Percentiles rank a stretch among this genome's conserved stretches.
These are phyloP conservation scores for Hyparrhenia diplandra DNA, from an alignment of 176 grass and related monocot genomes.

Conservation along the genomic window DNA sequence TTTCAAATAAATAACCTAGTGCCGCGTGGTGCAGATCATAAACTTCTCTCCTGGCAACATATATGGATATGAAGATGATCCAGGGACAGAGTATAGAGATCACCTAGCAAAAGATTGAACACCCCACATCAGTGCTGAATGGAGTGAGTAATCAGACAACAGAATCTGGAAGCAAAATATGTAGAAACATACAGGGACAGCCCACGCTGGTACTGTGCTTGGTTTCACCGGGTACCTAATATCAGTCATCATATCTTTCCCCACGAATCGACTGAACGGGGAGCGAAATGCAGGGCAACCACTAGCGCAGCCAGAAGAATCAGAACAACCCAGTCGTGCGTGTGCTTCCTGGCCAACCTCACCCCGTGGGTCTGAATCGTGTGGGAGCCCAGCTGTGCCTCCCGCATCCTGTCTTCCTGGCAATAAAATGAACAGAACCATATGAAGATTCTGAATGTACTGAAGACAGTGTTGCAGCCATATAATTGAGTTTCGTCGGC, in stretches of 20 bases:
- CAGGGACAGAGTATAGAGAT: slow-evolving; percentile 54
- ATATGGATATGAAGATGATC: slow-evolving; percentile 46
- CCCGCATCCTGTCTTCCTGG: slow-evolving; percentile 39
- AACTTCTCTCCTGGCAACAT: slow-evolving; percentile 53
- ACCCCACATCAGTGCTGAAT: not conserved
- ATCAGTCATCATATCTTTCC: slow-evolving; percentile 63
- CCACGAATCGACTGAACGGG: slow-evolving; percentile 68
- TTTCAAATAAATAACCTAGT: slow-evolving; percentile 49
- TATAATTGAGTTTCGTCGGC: not conserved
- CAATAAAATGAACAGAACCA: not conserved
- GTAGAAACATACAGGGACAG: slow-evolving; percentile 60
- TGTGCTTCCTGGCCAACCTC: slow-evolving; percentile 50
- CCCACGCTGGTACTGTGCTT: slow-evolving; percentile 66
- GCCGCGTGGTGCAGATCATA: slow-evolving; percentile 84
- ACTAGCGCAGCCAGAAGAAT: slow-evolving; percentile 49
- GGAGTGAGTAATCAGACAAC: not conserved
- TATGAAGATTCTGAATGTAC: not conserved
- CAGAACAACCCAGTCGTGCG: slow-evolving; percentile 64
- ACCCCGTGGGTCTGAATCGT: slow-evolving; percentile 62
- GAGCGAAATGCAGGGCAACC: slow-evolving; percentile 32
- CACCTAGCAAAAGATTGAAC: slow-evolving; percentile 37
- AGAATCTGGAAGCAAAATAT: not conserved
- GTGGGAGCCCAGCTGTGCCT: slow-evolving; percentile 29
- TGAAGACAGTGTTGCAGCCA: not conserved
- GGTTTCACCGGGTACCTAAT: slow-evolving; percentile 67